These are phyloP conservation scores for Corymbia calophylla DNA, from an alignment of 441 rosid genomes.

Conservation along the genomic window DNA sequence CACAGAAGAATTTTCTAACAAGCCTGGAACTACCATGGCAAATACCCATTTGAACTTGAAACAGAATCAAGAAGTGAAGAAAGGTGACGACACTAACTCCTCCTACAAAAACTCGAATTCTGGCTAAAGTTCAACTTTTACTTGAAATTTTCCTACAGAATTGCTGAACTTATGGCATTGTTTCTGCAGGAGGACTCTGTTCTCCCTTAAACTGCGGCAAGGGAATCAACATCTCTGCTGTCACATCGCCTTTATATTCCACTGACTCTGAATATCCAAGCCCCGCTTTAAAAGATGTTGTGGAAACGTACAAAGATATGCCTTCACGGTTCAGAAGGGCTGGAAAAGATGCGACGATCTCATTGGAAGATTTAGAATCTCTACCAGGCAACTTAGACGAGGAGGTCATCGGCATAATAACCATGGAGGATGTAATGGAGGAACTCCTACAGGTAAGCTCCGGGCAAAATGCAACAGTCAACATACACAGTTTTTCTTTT, in stretches of 20 bases:
- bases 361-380: not conserved
- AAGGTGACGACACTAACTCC: not conserved
- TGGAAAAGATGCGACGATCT: not conserved
- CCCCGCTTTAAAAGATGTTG: not conserved
- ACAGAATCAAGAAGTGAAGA: not conserved
- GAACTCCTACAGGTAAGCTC: constrained; percentile 5
- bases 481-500: not conserved
- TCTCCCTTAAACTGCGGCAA: not conserved
- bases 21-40: not conserved
- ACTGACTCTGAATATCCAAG: not conserved
- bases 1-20: not conserved
- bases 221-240: not conserved
- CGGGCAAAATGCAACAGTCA: not conserved
- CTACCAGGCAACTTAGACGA: not conserved
- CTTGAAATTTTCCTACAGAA: not conserved
- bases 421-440: constrained; percentile 10
- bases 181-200: not conserved
- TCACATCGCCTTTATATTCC: not conserved
- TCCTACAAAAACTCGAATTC: not conserved
- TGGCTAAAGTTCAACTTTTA: not conserved
- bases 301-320: not conserved
- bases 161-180: not conserved
- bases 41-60: not conserved
- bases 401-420: constrained; percentile 6
- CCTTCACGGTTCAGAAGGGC: not conserved